Evolutionary conservation across 225 moss, liverwort and hornwort species (phyloP), one percentile per base, ranked within the genome.

Genomic region (Sphagnum tenellum): DNA sequence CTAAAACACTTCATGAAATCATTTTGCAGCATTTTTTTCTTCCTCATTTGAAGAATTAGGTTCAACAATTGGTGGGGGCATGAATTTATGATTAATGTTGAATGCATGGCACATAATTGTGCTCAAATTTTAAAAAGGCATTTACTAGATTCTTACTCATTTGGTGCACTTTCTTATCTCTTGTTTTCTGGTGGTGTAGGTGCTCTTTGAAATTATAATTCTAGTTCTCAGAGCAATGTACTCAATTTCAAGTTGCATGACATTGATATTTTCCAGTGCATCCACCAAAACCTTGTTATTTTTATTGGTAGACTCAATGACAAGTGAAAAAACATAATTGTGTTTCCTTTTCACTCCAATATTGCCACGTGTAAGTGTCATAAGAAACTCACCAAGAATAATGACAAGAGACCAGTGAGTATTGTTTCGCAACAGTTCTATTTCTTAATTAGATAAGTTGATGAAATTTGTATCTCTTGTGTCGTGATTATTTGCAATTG

Each of bases 201-300:
- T 59, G n/a, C 14, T 12, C 58, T 1, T 12, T 59, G 11, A 59
- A 59, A 12, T 5, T 59, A 1, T 5, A n/a, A 59, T 59, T 1
- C 1, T 59, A 0, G 12, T 12, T 59, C 52, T 52, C 9, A 5
- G 2, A 52, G 52, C 52, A n/a, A n/a, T 5, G 1, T 59, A 5
- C 5, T 59, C 58, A 12, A 59, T 59, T 12, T 59, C 58, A 12
- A 59, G 11, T 5, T 59, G 58, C 5, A n/a, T 12, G 12, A 12
- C 14, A 59, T 59, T 59, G n/a, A 12, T 59, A 1, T 29, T 59
- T 5, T 59, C 58, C 58, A 59, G 2, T 5, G 14, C 58, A 8
- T 59, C 58, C n/a, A 59, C 58, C 8, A 59, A n/a, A 8, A 59
- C 2, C 58, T 59, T 59, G n/a, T 12, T 59, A n/a, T 59, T 59